Base-by-base conservation (phyloP, 345 rosid genomes). In the Arabidopsis suecica region DNA sequence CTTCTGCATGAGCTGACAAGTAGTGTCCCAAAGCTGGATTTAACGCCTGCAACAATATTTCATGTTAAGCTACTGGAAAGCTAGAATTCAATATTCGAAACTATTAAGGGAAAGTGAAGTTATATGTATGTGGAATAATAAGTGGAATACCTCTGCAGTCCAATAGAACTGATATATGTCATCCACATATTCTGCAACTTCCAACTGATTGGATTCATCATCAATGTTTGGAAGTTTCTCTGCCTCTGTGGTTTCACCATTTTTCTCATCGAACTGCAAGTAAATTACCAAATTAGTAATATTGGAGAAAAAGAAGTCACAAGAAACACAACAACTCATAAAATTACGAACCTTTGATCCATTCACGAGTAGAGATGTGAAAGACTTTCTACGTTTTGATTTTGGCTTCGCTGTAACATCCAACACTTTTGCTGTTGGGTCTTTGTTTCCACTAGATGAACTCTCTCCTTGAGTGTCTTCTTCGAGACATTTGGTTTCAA, bases 131-230 rank as follows among this genome's bases (percentile, higher is more conserved):
- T 34, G 32, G 68, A 68, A 32, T 7, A 59, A 47, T 25, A 53
- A 55, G 33, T 65, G 38, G 63, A 73, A 73, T 78, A 95, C 99
- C 97, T 95, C 99, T 45, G 82, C 65, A 57, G 81, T 80, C 99
- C 99, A 92, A 75, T 95, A 92, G 79, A 86, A 92, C 71, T 86
- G 88, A 73, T 92, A 95, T 72, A 92, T 95, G 62, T 90, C 96
- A 78, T 95, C 96, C 69, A 92, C 96, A 50, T 95, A 95, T 72
- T 95, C 96, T 74, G 99, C 96, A 72, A 92, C 99, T 85, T 95
- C 99, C 68, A 95, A 79, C 44, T 86, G 90, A 84, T 90, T 91
- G 76, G 84, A 78, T 57, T 78, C 75, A 84, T 92, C 88, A 80
- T 95, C 93, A 72, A 95, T 92, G 48, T 72, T 81, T 23, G 92